Evolutionary conservation across 208 protist species (phyloP).

Genomic region (Vickermania ingenoplastis): DNA sequence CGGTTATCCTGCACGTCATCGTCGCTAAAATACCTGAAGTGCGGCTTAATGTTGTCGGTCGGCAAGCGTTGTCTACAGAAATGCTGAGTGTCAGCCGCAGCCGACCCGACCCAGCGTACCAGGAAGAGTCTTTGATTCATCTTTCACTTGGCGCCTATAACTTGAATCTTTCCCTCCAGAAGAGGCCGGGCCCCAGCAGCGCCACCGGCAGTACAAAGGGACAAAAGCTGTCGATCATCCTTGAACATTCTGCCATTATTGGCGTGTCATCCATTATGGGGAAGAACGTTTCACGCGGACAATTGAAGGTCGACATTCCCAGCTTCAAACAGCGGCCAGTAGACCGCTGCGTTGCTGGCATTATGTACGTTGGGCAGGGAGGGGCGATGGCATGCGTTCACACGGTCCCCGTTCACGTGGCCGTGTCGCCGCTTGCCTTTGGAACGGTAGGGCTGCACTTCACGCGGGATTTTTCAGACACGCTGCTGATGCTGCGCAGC

Average conservation of each 20-base stretch:
- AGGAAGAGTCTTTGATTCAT: neutral
- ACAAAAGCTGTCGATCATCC: neutral
- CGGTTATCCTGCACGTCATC: constrained; percentile 51
- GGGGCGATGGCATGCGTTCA: neutral
- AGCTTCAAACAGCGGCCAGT: neutral
- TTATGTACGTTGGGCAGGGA: neutral
- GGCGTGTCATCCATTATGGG: neutral
- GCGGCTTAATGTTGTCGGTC: neutral
- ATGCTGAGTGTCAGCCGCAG: neutral
- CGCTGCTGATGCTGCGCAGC: neutral
- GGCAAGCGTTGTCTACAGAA: neutral
- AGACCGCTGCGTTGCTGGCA: neutral
- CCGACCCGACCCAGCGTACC: neutral
- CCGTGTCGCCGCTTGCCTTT: neutral
- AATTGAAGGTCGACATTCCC: neutral
- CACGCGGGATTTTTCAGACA: neutral
- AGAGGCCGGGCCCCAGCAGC: neutral
- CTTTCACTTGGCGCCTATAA: neutral
- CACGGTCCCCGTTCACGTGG: neutral
- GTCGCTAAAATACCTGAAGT: constrained; percentile 18
- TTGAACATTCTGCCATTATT: neutral
- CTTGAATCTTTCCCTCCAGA: neutral
- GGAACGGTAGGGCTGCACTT: constrained; percentile 3
- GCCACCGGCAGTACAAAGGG: neutral
- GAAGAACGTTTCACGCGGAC: neutral